Base-by-base conservation (phyloP, 768 basidiomycete genomes). In the Boletus huronensis region DNA sequence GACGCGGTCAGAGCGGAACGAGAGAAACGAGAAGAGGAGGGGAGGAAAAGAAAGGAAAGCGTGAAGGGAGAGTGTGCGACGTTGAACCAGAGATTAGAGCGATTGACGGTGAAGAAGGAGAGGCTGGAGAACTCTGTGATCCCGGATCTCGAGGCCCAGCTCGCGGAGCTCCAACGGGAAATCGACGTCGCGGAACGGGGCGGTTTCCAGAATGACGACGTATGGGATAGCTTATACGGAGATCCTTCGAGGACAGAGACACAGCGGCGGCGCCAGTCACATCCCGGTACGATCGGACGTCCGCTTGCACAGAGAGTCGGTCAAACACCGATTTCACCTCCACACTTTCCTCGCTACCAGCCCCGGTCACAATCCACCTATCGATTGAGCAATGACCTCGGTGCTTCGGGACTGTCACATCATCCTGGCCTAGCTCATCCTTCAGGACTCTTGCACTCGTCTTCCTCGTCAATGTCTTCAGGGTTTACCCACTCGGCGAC, bases 61-160 rank as follows among this genome's bases (percentile, higher is more conserved):
- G 72, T 83, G 73, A 81, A 77, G 61, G 71, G 70, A 14, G 91
- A 93, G 63, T 73, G 87, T 31, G 72, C 77, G 7, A 71, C 72
- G 1, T 66, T 87, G 52, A 76, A 72, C 3, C 81, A 82, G 59
- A 81, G 81, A 64, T 70, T 92, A 54, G 93, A 96, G 54, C 83
- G 81, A 64, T 70, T 92, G 50, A 76, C 66, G 28, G 75, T 72
- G 52, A 87, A 84, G 74, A 78, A 77, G 63, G 89, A 90, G 48
- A 87, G 80, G 65, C 68, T 90, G 48, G 87, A 88, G 64, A 72
- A 63, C 5, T 71, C 71, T 29, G 72, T 78, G 14, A 75, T 93
- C 17, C 78, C 78, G 1, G 88, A 88, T 55, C 75, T 93, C 39
- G 88, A 90, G 69, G 78, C 80, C 46, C 82, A 85, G 66, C 73